phyloP scores from a whole-genome alignment of 192 early-diverging fungal genomes.

The Backusella tuberculispora region DNA sequence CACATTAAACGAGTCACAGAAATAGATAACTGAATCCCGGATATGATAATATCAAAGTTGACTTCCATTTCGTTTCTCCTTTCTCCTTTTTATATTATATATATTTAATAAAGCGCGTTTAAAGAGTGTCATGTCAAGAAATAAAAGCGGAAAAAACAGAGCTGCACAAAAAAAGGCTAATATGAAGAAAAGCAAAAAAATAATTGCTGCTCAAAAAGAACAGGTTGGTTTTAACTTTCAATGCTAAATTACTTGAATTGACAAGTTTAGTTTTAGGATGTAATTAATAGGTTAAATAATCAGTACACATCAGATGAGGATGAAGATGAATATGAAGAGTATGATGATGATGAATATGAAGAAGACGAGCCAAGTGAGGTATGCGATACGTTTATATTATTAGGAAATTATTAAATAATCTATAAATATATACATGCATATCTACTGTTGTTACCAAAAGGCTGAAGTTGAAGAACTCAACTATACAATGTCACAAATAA shows the following conservation, averaged over 20 bases:
- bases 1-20: no score
- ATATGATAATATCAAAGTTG: no score
- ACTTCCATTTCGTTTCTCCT: background rate
- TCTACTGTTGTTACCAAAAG: background rate
- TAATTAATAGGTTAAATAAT: background rate
- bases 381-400: background rate
- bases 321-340: background rate
- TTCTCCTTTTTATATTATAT: background rate
- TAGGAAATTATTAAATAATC: background rate
- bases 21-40: no score
- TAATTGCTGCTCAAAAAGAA: slow-evolving; percentile 1
- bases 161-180: background rate
- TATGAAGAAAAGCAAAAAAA: background rate
- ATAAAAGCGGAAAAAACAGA: background rate
- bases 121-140: background rate
- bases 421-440: background rate
- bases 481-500: background rate
- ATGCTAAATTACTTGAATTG: background rate
- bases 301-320: background rate
- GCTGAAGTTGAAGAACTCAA: background rate
- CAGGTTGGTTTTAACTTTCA: background rate
- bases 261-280: background rate
- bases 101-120: background rate
- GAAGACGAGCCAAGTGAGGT: background rate
- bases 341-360: background rate